Evolutionary conservation across 192 early-diverging fungal genomes (phyloP), one percentile per base, ranked within the genome.

Genomic region (Backusella psychrophila): DNA sequence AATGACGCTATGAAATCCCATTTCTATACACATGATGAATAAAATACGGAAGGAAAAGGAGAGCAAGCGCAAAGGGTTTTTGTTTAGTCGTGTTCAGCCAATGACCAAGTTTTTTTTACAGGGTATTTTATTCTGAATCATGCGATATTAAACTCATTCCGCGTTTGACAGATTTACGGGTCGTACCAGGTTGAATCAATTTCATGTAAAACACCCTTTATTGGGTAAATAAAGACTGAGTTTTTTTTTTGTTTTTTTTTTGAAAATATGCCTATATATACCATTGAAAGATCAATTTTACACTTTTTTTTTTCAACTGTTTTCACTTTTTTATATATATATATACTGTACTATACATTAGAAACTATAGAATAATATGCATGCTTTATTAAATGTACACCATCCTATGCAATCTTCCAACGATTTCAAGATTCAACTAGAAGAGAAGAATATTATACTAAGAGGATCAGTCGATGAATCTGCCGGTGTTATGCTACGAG

Each of bases 401-500:
- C 42, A 73, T 49, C 46, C 46, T 71, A 63, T 74, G 35, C 77
- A 73, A 31, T 29, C 71, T 6, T 33, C 71, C 0, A 23, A 67
- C 15, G 77, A 75, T 17, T 75, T 82, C 21, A 68, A 78, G 31
- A 85, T 85, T 29, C 35, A 70, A 5, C 39, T 85, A 17, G 81
- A 82, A 17, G 33, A 74, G 9, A 75, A 83, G 46, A 66, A 77
- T 6, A 14, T 86, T n/a, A 77, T 80, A n/a, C 31, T 88, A 42
- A 82, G 76, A 41, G 87, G 87, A 5, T 72, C 74, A 31, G 26
- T 69, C 8, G 52, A 78, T 26, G 85, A 88, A 75, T 77, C 86
- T 12, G 80, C 80, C 6, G 85, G 87, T n/a, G 71, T 75, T 11
- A 31, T 92, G 7, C 75, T 92, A 21, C 83, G 85, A 66, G 91